A percentile compares a stretch with the other conserved stretches of the same genome.
Conservation (phyloP, 1,139 yeast genomes). For the Martiniozyma asiatica region DNA sequence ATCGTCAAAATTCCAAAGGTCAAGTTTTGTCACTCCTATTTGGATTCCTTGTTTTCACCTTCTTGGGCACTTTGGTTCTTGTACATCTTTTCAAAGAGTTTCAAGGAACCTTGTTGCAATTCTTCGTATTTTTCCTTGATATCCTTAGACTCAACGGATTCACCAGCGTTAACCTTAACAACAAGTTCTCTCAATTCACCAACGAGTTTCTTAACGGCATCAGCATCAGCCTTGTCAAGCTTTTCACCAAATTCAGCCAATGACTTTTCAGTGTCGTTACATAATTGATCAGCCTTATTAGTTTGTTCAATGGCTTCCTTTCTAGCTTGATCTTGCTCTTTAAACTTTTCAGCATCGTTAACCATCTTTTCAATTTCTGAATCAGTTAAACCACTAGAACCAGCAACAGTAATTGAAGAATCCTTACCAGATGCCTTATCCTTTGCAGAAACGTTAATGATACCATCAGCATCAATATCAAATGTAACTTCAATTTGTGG, state of each 20-base stretch:
- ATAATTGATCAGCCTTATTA: conserved; percentile 94
- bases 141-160: conserved; percentile 65
- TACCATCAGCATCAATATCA: conserved; percentile 98
- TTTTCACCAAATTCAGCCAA: conserved; percentile 91
- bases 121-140: conserved; percentile 91
- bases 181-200: conserved; percentile 76
- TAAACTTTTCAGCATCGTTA: conserved; percentile 94
- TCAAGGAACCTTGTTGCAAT: conserved; percentile 83
- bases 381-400: conserved; percentile 78
- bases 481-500: conserved; percentile 98
- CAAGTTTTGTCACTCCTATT: conserved; percentile 1
- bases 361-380: conserved; percentile 97
- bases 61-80: conserved; percentile 37
- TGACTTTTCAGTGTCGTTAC: conserved; percentile 92
- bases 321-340: conserved; percentile 92
- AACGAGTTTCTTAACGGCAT: conserved; percentile 71
- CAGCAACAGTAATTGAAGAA: conserved; percentile 6
- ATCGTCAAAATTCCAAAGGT: not conserved
- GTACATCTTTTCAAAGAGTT: conserved; percentile 93
- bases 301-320: conserved; percentile 84
- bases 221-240: conserved; percentile 78
- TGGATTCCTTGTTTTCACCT: conserved; percentile 8
- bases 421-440: conserved; percentile 93
- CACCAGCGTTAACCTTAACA: conserved; percentile 92
- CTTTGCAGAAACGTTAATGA: conserved; percentile 95